Base-by-base conservation (phyloP, 164 flowering plant genomes). In the Sedum album region DNA sequence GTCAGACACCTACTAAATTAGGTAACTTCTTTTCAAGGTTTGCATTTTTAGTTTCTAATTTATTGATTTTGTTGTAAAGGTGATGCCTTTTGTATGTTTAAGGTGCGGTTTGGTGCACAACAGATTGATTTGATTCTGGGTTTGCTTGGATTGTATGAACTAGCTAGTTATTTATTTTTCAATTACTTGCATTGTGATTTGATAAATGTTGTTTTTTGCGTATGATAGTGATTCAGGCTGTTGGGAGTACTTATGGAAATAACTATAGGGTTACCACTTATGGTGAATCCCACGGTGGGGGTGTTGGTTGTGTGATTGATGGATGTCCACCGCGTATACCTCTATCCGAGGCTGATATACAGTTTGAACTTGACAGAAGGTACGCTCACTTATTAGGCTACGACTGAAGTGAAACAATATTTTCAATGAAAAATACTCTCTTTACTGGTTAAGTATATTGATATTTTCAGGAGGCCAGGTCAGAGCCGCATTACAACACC, bases 251-350 rank as follows among this genome's bases (percentile, higher is more conserved):
- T 25, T 88, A 69, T 76, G 97, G 99, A 31, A 88, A 72, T 28
- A 38, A 77, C 46, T 94, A 90, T 74, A 87, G 96, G 46, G 96
- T 94, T 57, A 83, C 99, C 31, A 94, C 99, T 25, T 94, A 75
- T 79, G 99, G 99, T 72, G 99, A 94, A 79, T 94, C 99, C 73
- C 99, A 91, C 78, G 99, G 99, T 67, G 99, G 99, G 26, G 97
- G 96, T 75, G 99, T 94, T 76, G 97, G 99, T 71, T 94, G 99
- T 74, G 74, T 87, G 5, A 82, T 94, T 78, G 99, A 94, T 84
- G 99, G 99, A 72, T 90, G 96, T 62, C 99, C 99, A 70, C 96
- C 99, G 35, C 76, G 89, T 35, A 46, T 90, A 70, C 89, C 93
- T 30, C 81, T 94, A 69, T 81, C 91, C 5, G 99, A 91, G 76